These are phyloP conservation scores for Mesembryanthemum crystallinum DNA, from an alignment of 148 eudicot genomes.

Conservation along the genomic window DNA sequence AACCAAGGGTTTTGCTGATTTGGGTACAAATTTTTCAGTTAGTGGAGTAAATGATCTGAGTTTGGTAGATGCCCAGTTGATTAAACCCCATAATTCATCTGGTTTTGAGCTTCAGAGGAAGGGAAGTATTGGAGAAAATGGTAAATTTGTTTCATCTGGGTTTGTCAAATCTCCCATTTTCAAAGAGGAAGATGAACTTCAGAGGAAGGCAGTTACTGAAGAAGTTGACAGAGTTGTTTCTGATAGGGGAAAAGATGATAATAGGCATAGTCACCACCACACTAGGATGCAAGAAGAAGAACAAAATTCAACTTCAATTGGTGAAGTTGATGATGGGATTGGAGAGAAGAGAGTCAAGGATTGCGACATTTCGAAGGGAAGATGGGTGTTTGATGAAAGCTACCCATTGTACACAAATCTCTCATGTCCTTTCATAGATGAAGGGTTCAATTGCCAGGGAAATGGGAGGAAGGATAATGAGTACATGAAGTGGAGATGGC, in stretches of 20 bases:
- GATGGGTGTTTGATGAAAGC: conserved; percentile 78
- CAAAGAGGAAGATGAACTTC: conserved; percentile 15
- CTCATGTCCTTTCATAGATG: conserved; percentile 83
- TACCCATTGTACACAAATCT: conserved; percentile 71
- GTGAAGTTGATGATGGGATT: conserved; percentile 22
- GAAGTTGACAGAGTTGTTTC: conserved; percentile 8
- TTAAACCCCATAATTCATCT: conserved; percentile 26
- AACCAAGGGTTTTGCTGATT: conserved; percentile 4
- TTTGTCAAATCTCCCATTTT: conserved; percentile 17
- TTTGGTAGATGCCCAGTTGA: conserved; percentile 29
- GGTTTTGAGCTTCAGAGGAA: conserved; percentile 24
- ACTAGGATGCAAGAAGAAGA: conserved; percentile 10
- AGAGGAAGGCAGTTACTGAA: conserved; percentile 11
- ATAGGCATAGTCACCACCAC: background rate
- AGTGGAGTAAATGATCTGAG: conserved; percentile 26
- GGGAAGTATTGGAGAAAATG: conserved; percentile 11
- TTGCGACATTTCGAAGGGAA: conserved; percentile 75
- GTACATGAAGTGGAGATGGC: conserved; percentile 95
- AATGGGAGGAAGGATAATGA: conserved; percentile 76
- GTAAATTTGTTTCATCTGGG: conserved; percentile 27
- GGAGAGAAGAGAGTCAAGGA: conserved; percentile 23
- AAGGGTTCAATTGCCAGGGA: conserved; percentile 75
- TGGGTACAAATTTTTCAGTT: conserved; percentile 21
- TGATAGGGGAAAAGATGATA: conserved; percentile 9
- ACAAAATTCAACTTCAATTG: conserved; percentile 21